These are phyloP conservation scores for Xylaria sp. DNA, from an alignment of 2,329 filamentous ascomycete species.

Conservation along the genomic window DNA sequence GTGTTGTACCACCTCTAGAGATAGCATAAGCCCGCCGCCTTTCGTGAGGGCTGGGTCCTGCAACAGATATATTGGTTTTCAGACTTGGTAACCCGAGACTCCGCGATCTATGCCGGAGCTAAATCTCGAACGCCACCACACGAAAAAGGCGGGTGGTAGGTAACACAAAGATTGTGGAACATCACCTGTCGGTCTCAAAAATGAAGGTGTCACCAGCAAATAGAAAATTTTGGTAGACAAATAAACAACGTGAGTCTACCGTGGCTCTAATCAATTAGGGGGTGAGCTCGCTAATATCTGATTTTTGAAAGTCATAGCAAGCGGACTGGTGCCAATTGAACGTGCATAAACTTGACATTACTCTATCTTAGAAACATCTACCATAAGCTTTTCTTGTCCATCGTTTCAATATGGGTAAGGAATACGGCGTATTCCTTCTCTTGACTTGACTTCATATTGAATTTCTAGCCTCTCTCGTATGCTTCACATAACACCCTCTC, in stretches of 20 bases:
- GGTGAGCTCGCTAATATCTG: constrained; percentile 1
- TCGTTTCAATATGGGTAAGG: no score
- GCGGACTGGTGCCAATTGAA: not conserved
- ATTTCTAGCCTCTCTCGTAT: not conserved
- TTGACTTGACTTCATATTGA: not conserved
- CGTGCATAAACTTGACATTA: not conserved
- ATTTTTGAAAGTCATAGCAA: not conserved
- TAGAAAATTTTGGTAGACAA: constrained; percentile 14
- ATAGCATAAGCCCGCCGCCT: not conserved
- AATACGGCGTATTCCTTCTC: no score
- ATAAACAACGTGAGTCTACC: constrained; percentile 22
- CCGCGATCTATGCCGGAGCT: not conserved
- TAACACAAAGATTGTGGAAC: constrained; percentile 9
- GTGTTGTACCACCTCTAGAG: not conserved
- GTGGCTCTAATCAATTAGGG: not conserved
- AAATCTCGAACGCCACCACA: constrained; percentile 1
- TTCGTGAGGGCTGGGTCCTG: not conserved
- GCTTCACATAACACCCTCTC: not conserved
- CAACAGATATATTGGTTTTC: not conserved
- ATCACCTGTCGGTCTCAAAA: not conserved
- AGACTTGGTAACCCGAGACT: not conserved
- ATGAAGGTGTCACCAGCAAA: not conserved
- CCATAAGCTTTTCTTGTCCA: not conserved
- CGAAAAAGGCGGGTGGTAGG: not conserved
- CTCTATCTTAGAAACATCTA: not conserved